Conservation (phyloP, 2,329 filamentous ascomycete species). For the Fusarium neocosmosporiellum region DNA sequence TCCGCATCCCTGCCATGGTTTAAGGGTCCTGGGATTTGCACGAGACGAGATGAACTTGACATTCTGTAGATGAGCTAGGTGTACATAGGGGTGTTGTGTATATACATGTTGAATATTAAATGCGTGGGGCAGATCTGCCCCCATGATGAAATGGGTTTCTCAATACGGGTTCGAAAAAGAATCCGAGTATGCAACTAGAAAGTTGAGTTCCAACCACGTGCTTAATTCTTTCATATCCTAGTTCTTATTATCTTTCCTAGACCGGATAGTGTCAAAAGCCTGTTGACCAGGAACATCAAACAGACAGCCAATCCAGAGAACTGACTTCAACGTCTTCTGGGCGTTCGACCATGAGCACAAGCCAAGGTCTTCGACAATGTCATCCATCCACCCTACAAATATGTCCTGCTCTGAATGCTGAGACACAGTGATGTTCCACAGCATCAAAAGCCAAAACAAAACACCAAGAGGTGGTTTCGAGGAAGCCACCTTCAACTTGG, state of each 20-base stretch:
- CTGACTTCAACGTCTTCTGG: conserved; percentile 6
- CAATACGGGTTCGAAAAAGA: no score
- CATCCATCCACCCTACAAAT: neutral
- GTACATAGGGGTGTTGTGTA: neutral
- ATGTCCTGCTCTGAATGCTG: fast-evolving
- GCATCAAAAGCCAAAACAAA: conserved; percentile 24
- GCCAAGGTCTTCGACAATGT: neutral
- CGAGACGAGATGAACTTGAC: neutral
- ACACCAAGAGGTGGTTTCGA: neutral
- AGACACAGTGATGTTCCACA: neutral
- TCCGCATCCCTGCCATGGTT: conserved; percentile 27
- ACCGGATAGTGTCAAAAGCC: neutral
- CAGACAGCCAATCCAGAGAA: conserved; percentile 32
- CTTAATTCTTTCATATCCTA: no score
- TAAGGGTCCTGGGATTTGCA: neutral
- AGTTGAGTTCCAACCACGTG: neutral
- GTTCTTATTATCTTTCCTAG: neutral
- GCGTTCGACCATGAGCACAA: conserved; percentile 19
- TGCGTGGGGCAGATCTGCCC: neutral
- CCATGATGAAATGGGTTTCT: neutral
- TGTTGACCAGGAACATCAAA: neutral
- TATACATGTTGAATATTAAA: neutral
- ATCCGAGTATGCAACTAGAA: neutral
- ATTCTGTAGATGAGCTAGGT: neutral
- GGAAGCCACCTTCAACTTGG: neutral